A percentile compares a stretch with the other conserved stretches of the same genome.
phyloP scores from a whole-genome alignment of 106 monocot genomes.

The Amphibolis antarctica region DNA sequence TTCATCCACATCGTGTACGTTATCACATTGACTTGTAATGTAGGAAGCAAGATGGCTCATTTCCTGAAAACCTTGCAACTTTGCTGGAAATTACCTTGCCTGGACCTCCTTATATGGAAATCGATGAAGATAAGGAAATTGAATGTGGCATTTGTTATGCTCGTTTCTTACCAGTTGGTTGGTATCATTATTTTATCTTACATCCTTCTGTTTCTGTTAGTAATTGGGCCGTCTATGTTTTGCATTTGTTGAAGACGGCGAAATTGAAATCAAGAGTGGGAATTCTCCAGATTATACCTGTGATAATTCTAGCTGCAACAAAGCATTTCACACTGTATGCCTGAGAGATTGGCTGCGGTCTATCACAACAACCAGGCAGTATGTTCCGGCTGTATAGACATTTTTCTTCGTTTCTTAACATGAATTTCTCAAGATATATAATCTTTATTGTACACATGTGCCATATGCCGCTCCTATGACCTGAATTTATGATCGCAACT shows the following conservation, averaged over 20 bases:
- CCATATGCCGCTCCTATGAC: not conserved
- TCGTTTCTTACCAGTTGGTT: constrained; percentile 58
- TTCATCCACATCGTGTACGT: too few species aligned
- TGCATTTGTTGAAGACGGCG: constrained; percentile 34
- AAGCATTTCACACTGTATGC: constrained; percentile 63
- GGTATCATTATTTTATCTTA: not conserved
- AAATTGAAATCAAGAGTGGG: constrained; percentile 50
- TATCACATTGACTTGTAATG: not conserved
- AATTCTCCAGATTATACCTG: constrained; percentile 52
- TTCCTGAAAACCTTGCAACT: constrained; percentile 47
- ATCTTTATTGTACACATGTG: not conserved
- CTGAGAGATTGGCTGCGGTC: constrained; percentile 83
- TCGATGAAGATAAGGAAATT: constrained; percentile 22
- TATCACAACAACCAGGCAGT: constrained; percentile 90
- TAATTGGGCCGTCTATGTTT: not conserved
- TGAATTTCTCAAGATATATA: not conserved
- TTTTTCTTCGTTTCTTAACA: not conserved
- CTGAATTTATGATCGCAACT: not conserved
- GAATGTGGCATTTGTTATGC: constrained; percentile 98
- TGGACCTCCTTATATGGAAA: constrained; percentile 12
- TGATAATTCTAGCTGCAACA: constrained; percentile 63
- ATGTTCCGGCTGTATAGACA: constrained; percentile 13
- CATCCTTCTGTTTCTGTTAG: not conserved
- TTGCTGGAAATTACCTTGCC: constrained; percentile 42
- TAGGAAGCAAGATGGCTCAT: constrained; percentile 37